Conservation (phyloP, 805 yeast genomes). For the Candida xiaguanensis region DNA sequence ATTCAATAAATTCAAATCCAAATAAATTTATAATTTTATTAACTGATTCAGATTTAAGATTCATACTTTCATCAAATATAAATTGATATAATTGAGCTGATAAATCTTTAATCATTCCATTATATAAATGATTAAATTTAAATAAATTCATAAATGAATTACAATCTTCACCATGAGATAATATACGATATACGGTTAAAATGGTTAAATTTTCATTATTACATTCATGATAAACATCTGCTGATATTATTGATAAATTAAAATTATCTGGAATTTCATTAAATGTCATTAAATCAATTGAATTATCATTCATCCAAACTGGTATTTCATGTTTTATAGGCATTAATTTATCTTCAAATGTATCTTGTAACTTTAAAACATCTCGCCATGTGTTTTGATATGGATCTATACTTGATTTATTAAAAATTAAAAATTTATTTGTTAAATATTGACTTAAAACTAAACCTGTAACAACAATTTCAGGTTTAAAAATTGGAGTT, state of each 20-base stretch:
- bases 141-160: neutral
- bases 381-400: neutral
- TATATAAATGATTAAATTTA: neutral
- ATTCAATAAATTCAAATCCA: neutral
- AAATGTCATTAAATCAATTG: neutral
- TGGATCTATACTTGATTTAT: neutral
- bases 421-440: neutral
- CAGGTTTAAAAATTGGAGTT: conserved; percentile 6
- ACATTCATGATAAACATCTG: neutral
- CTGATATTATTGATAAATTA: neutral
- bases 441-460: conserved; percentile 1
- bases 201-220: no score
- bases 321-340: neutral
- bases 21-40: neutral
- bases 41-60: neutral
- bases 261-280: neutral
- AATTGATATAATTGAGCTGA: neutral
- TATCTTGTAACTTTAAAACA: neutral
- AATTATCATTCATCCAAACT: neutral
- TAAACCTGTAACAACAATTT: conserved; percentile 6
- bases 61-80: no score
- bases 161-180: no score
- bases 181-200: neutral
- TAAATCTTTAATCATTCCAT: neutral
- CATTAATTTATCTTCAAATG: neutral